phyloP scores from a whole-genome alignment of 108 stramenopile genomes.

The Nitzschia putrida region DNA sequence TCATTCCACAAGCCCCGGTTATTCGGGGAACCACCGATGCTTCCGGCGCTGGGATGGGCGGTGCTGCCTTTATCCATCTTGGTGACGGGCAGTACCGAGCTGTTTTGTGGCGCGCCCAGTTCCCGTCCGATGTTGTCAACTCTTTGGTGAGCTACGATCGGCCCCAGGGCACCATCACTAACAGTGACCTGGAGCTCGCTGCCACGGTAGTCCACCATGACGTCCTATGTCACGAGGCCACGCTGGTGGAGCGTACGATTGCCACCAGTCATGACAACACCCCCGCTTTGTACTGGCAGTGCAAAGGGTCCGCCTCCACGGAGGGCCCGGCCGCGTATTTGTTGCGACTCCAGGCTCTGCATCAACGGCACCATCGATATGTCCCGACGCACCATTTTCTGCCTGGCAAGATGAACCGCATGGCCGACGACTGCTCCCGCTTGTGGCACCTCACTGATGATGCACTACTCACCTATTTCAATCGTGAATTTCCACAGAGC shows the following conservation, averaged over 20 bases:
- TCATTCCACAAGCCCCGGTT: conserved; percentile 32
- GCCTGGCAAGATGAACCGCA: conserved; percentile 23
- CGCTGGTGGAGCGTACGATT: conserved; percentile 37
- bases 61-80: conserved; percentile 22
- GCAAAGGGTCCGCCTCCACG: conserved; percentile 42
- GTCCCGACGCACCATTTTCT: conserved; percentile 30
- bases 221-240: conserved; percentile 31
- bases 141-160: conserved; percentile 24
- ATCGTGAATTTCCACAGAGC: conserved; percentile 31
- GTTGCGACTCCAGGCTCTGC: conserved; percentile 37
- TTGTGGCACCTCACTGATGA: conserved; percentile 27
- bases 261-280: conserved; percentile 37
- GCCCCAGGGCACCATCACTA: conserved; percentile 24
- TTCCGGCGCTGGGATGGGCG: conserved; percentile 32
- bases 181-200: conserved; percentile 35
- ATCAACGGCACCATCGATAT: conserved; percentile 43
- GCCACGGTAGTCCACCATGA: conserved; percentile 49
- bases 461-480: conserved; percentile 22
- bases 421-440: conserved; percentile 37
- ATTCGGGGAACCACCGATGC: conserved; percentile 36
- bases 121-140: conserved; percentile 29
- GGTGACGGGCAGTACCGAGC: background rate
- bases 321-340: conserved; percentile 38
- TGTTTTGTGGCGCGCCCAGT: conserved; percentile 40
- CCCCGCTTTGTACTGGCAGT: conserved; percentile 38